Conservation (phyloP, 2,329 filamentous ascomycete genomes). For the Xylariales sp. region DNA sequence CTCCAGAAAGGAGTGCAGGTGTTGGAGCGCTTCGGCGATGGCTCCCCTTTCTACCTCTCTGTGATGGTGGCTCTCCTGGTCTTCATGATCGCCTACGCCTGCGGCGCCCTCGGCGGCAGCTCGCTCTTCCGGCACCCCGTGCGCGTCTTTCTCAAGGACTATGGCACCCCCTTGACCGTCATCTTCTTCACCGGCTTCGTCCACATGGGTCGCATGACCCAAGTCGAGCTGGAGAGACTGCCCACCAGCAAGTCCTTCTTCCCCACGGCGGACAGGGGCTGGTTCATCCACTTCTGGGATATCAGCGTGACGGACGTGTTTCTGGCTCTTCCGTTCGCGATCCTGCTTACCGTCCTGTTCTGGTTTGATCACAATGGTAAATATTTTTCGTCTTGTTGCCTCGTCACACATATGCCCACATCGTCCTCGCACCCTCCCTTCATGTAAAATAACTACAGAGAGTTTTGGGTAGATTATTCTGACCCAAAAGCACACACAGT, state of each 20-base stretch:
- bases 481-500: no score
- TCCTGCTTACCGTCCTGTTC: slow-evolving; percentile 79
- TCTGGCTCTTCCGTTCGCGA: slow-evolving; percentile 79
- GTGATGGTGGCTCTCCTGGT: slow-evolving; percentile 74
- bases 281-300: slow-evolving; percentile 82
- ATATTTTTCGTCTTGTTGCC: slow-evolving; percentile 11
- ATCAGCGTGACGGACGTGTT: slow-evolving; percentile 70
- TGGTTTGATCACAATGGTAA: slow-evolving; percentile 86
- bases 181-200: slow-evolving; percentile 90
- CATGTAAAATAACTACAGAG: no score
- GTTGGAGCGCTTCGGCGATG: slow-evolving; percentile 66
- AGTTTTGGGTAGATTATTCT: no score
- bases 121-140: slow-evolving; percentile 70
- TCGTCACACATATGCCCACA: background rate
- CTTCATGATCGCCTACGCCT: slow-evolving; percentile 70
- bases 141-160: slow-evolving; percentile 82
- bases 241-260: slow-evolving; percentile 75
- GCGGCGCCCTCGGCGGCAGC: slow-evolving; percentile 66
- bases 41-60: slow-evolving; percentile 71
- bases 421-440: no score
- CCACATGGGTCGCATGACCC: slow-evolving; percentile 77
- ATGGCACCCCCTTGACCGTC: slow-evolving; percentile 77
- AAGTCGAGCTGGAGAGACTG: slow-evolving; percentile 63
- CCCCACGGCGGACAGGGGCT: slow-evolving; percentile 67
- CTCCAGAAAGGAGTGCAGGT: slow-evolving; percentile 89